Base-by-base conservation (phyloP, 441 rosid genomes). In the Bruguiera hainesii region DNA sequence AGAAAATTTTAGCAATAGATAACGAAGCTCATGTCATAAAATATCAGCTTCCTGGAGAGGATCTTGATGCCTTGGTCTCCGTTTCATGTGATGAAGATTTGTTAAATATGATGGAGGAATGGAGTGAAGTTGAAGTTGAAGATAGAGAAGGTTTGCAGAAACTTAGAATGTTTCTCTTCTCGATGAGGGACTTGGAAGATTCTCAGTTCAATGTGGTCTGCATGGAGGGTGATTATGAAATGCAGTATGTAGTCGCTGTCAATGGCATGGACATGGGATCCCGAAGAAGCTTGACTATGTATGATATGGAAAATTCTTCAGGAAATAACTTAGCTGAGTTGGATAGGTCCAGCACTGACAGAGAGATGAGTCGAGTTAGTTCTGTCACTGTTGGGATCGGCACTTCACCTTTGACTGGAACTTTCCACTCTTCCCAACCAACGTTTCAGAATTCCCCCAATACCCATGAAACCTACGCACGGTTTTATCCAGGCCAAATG, bases 11-110 rank as follows among this genome's bases (percentile, higher is more conserved):
- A 65, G 83, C 82, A 59, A 85, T 90, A 62, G 87, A 84, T 84
- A 80, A 80, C 46, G 90, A 83, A 78, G 63, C 76, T 73, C 76
- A 80, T 62, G 82, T 79, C 67, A 83, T 90, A 62, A 92, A 90
- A 73, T 90, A 92, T 83, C 98, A 92, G 70, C 90, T 92, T 71
- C 98, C 97, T 64, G 98, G 96, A 5, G 98, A 92, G 87, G 97
- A 90, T 76, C 83, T 90, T 66, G 98, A 92, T 77, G 85, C 97
- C 55, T 70, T 92, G 72, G 95, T 92, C 66, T 92, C 96, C 71
- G 93, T 92, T 62, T 85, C 95, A 50, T 84, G 87, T 65, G 96
- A 92, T 50, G 98, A 92, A 80, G 98, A 92, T 87, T 77, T 92
- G 70, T 80, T 79, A 70, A 90, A 88, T 76, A 90, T 92, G 98